Base-by-base conservation (phyloP, 345 rosid genomes). In the Hibiscus mutabilis region DNA sequence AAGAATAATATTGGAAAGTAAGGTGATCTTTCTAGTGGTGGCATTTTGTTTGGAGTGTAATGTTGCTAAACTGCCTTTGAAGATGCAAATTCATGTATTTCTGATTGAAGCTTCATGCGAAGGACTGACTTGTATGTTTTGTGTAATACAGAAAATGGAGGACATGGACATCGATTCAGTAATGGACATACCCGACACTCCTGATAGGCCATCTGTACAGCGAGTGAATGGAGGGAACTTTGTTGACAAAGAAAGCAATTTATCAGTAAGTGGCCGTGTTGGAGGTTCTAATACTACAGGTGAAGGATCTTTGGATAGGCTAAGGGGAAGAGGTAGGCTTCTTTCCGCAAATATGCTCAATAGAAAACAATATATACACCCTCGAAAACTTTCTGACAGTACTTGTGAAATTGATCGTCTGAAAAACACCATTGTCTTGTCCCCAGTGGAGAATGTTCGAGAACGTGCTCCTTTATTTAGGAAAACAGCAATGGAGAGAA, bases 121-220 rank as follows among this genome's bases (percentile, higher is more conserved):
- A 21, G 55, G 49, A 13, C 9, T 62, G 49, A 62, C 49, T 62
- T 62, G 27, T 66, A 52, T 68, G 14, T 22, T 70, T 21, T 40
- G 3, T 35, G 3, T 40, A 18, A 59, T 68, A 33, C 77, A 82
- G 81, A 68, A 60, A 53, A 91, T 88, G 96, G 97, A 94, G 68
- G 87, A 88, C 58, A 70, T 79, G 87, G 89, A 91, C 68, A 73
- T 84, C 81, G 95, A 94, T 60, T 75, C 72, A 68, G 75, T 88
- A 16, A 73, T 80, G 51, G 88, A 81, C 19, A 74, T 89, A 71
- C 97, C 91, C 25, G 95, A 94, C 68, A 88, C 95, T 71, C 98
- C 98, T 57, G 97, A 94, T 65, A 89, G 96, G 73, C 27, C 79
- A 1, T 77, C 68, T 47, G 66, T 79, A 2, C 79, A 72, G 60